These are phyloP conservation scores for Hypoxylon sp. DNA, from an alignment of 2,329 filamentous ascomycete species.

Conservation along the genomic window DNA sequence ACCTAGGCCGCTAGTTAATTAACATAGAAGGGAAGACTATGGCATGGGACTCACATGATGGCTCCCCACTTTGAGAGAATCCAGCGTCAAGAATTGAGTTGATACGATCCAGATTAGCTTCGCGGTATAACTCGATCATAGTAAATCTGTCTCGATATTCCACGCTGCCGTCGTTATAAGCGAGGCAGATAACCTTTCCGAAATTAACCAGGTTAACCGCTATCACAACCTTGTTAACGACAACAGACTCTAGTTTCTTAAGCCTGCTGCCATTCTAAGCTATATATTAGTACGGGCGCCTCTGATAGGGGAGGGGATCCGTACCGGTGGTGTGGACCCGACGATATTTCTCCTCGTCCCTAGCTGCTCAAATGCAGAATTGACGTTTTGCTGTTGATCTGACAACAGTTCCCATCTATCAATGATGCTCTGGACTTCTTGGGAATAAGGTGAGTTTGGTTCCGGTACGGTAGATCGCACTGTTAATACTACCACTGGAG, in stretches of 20 bases:
- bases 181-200: conserved; percentile 79
- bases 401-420: conserved; percentile 86
- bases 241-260: conserved; percentile 76
- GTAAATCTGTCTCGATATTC: conserved; percentile 84
- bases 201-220: conserved; percentile 77
- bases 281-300: conserved; percentile 34
- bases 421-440: conserved; percentile 79
- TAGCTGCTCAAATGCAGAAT: conserved; percentile 83
- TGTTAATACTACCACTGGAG: conserved; percentile 76
- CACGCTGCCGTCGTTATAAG: conserved; percentile 84
- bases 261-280: conserved; percentile 58
- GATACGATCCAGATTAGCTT: conserved; percentile 75
- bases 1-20: conserved; percentile 56
- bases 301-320: conserved; percentile 11
- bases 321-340: conserved; percentile 47
- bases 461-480: conserved; percentile 75
- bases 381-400: conserved; percentile 75
- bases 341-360: conserved; percentile 72
- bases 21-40: neutral
- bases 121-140: conserved; percentile 76
- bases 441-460: conserved; percentile 69
- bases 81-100: conserved; percentile 82
- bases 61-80: conserved; percentile 77
- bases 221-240: conserved; percentile 79
- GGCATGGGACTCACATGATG: conserved; percentile 69